These are phyloP conservation scores for Fusarium proliferatum DNA, from an alignment of 2,329 filamentous ascomycete genomes.

Conservation along the genomic window DNA sequence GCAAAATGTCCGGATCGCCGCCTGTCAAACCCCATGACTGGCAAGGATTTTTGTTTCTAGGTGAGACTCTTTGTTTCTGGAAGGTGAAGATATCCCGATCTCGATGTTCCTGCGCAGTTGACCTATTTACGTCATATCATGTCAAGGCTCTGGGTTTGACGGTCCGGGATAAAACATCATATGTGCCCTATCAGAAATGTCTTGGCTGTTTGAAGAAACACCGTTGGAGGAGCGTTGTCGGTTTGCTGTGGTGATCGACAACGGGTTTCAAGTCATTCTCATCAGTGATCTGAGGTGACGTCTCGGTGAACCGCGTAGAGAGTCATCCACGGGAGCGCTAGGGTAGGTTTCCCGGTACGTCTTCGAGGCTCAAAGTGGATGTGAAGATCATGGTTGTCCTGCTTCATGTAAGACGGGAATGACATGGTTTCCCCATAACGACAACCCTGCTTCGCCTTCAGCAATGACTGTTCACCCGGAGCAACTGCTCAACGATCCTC, in stretches of 20 bases:
- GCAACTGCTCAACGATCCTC: background rate
- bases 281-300: slow-evolving; percentile 16
- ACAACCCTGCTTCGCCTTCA: background rate
- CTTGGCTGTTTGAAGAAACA: background rate
- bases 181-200: background rate
- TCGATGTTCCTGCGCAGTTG: slow-evolving; percentile 16
- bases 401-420: background rate
- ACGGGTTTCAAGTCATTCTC: slow-evolving; percentile 18
- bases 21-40: background rate
- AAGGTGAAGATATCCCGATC: slow-evolving; percentile 24
- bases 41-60: slow-evolving; percentile 4
- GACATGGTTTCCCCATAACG: background rate
- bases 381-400: background rate
- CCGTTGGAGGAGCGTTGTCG: background rate
- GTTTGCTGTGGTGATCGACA: slow-evolving; percentile 15
- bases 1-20: slow-evolving; percentile 27
- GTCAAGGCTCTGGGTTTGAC: slow-evolving; percentile 15
- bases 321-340: slow-evolving; percentile 31
- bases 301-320: slow-evolving; percentile 8
- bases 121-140: slow-evolving; percentile 31
- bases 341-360: slow-evolving; percentile 16
- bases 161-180: slow-evolving; percentile 14
- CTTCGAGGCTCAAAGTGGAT: slow-evolving; percentile 12
- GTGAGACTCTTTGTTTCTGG: slow-evolving; percentile 5
- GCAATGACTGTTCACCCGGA: background rate